Conservation (phyloP, 257 asterid species). For the Nicotiana attenuata region DNA sequence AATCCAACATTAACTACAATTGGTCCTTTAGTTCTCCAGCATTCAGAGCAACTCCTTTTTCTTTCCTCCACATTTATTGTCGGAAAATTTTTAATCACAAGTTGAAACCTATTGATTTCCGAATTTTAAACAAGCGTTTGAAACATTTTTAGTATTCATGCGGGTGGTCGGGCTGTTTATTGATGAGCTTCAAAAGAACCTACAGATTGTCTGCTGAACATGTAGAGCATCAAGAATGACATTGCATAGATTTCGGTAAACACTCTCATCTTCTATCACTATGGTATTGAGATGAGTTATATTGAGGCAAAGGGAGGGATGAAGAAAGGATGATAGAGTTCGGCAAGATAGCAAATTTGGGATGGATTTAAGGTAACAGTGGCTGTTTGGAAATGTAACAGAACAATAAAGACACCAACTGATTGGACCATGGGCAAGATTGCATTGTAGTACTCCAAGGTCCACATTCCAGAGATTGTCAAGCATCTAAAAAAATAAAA, state of each 20-base stretch:
- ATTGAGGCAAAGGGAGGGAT: slow-evolving; percentile 56
- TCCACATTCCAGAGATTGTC: slow-evolving; percentile 38
- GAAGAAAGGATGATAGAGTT: slow-evolving; percentile 43
- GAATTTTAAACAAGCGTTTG: slow-evolving; percentile 45
- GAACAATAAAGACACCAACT: slow-evolving; percentile 27
- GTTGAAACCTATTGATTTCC: slow-evolving; percentile 34
- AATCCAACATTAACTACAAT: slow-evolving; percentile 40
- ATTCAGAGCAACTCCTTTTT: slow-evolving; percentile 40
- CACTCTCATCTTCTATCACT: slow-evolving; percentile 63
- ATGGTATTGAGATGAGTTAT: slow-evolving; percentile 53
- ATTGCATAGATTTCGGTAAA: slow-evolving; percentile 55
- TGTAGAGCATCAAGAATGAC: slow-evolving; percentile 60
- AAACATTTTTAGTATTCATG: slow-evolving; percentile 65
- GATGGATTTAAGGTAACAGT: slow-evolving; percentile 57
- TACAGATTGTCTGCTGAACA: slow-evolving; percentile 43
- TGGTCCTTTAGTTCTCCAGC: slow-evolving; percentile 38
- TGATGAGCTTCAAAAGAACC: slow-evolving; percentile 43
- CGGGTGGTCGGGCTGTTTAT: slow-evolving; percentile 56
- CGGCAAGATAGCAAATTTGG: slow-evolving; percentile 64
- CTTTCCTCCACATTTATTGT: slow-evolving; percentile 26
- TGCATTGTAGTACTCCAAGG: slow-evolving; percentile 42
- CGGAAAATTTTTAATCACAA: slow-evolving; percentile 12
- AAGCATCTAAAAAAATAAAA: slow-evolving; percentile 13
- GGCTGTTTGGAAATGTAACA: slow-evolving; percentile 55
- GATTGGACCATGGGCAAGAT: slow-evolving; percentile 46